Percentiles rank a stretch among this genome's conserved stretches.
phyloP scores from a whole-genome alignment of 2,329 filamentous ascomycete species.

The Decorospora gaudefroyi region DNA sequence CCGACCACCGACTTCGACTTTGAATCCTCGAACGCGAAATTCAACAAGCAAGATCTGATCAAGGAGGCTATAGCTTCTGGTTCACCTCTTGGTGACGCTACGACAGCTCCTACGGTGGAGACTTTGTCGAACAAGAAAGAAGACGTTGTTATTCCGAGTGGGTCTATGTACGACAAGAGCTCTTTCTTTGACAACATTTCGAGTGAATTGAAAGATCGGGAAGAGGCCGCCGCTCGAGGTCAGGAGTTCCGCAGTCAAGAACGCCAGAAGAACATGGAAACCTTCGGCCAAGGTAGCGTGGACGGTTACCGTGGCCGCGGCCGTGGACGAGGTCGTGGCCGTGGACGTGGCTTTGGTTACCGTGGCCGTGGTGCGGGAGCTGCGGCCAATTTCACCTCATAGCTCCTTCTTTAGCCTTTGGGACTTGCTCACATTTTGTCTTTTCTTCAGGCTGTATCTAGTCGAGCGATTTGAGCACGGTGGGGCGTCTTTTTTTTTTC shows the following conservation, averaged over 20 bases:
- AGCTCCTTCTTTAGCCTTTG: background rate
- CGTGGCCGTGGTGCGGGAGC: slow-evolving; percentile 51
- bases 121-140: slow-evolving; percentile 50
- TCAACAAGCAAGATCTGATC: slow-evolving; percentile 83
- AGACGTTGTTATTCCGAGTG: slow-evolving; percentile 52
- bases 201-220: slow-evolving; percentile 86
- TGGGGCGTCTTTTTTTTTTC: slow-evolving; percentile 10
- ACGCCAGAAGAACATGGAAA: slow-evolving; percentile 94
- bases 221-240: slow-evolving; percentile 69
- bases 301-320: slow-evolving; percentile 79
- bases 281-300: slow-evolving; percentile 94
- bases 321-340: slow-evolving; percentile 73
- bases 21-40: slow-evolving; percentile 80
- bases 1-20: slow-evolving; percentile 94
- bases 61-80: slow-evolving; percentile 84
- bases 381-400: background rate
- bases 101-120: slow-evolving; percentile 35
- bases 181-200: slow-evolving; percentile 98
- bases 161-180: slow-evolving; percentile 77
- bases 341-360: slow-evolving; percentile 56
- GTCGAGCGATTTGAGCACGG: slow-evolving; percentile 7
- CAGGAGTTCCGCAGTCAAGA: slow-evolving; percentile 91
- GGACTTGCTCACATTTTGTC: slow-evolving; percentile 3
- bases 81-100: slow-evolving; percentile 64
- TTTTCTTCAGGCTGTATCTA: slow-evolving; percentile 6